Base-by-base conservation (phyloP, 208 protist species). In the Naegleria fowleri region DNA sequence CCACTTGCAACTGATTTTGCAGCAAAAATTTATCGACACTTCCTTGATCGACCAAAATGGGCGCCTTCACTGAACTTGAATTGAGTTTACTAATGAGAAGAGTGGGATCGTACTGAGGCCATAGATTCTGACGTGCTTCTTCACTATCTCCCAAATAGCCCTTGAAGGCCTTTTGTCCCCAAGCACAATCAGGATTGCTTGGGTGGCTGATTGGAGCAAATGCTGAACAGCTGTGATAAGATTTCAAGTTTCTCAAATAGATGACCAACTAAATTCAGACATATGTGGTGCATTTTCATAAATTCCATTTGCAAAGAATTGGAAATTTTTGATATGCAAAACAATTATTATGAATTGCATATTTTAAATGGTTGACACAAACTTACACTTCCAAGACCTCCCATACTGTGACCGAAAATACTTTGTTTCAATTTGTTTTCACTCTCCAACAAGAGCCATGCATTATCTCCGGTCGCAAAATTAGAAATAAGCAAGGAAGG, bases 151-250 rank as follows among this genome's bases (percentile, higher is more conserved):
- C 95, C 39, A 96, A 92, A 89, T 96, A 96, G 33, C 92, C 94
- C 7, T 29, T 93, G 91, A 96, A 96, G 36, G 94, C 95, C 90
- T 96, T 96, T 38, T 92, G 36, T n/a, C 94, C 95, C 94, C 93
- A 95, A 22, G 92, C 91, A 90, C 93, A 94, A 19, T 38, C 43
- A 48, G 39, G 13, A 55, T 92, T 52, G 39, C 85, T 95, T 0
- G 96, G 96, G 90, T 96, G 92, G 93, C 93, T 95, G 90, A 97
- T 97, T 0, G 96, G 95, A 9, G 95, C 79, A 86, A 97, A 97
- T 15, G 95, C 96, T 4, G 94, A 96, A n/a, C 95, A 93, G 29
- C 93, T 94, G 41, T 59, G 36, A 90, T 94, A 95, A 40, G 76
- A 9, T 39, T 25, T 76, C 38, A 91, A 93, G 41, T 92, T 90